A percentile compares a stretch with the other conserved stretches of the same genome.
phyloP scores from a whole-genome alignment of 805 yeast genomes.

The Barnettozyma pratensis region DNA sequence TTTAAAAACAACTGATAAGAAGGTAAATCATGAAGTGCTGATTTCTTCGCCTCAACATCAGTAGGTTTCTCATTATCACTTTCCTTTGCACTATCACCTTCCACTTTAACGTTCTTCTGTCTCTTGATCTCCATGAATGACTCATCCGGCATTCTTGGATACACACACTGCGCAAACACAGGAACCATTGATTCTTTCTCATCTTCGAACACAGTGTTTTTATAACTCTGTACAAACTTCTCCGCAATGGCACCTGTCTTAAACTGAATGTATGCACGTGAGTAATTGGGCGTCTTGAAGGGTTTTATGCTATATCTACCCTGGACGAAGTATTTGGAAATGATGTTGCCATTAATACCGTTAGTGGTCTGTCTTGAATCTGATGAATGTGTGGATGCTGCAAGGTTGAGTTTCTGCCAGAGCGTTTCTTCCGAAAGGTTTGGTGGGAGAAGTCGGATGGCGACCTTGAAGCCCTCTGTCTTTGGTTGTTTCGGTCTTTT shows the following conservation, averaged over 20 bases:
- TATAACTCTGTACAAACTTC: constrained; percentile 25
- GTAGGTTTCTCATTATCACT: background rate
- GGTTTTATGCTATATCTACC: constrained; percentile 36
- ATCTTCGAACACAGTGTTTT: constrained; percentile 16
- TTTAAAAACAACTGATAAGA: constrained; percentile 20
- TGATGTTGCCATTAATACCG: constrained; percentile 1
- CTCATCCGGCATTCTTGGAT: constrained; percentile 25
- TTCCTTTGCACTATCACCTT: background rate
- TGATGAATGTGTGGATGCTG: background rate
- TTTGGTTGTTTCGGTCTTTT: background rate
- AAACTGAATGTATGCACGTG: constrained; percentile 38
- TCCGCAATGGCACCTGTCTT: constrained; percentile 25
- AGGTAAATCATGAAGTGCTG: constrained; percentile 16
- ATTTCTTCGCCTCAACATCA: background rate
- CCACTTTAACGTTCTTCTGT: background rate
- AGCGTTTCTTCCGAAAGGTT: constrained; percentile 27
- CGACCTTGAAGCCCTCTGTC: constrained; percentile 18
- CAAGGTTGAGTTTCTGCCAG: constrained; percentile 17
- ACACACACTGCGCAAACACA: constrained; percentile 31
- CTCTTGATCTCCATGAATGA: background rate
- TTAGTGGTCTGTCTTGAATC: constrained; percentile 2
- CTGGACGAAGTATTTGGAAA: constrained; percentile 32
- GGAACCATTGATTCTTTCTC: constrained; percentile 30
- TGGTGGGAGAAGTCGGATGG: constrained; percentile 42
- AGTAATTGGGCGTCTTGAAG: constrained; percentile 34